A percentile compares a stretch with the other conserved stretches of the same genome.
These are phyloP conservation scores for Trypanosoma cruzi DNA, from an alignment of 208 protist genomes.

Conservation along the genomic window DNA sequence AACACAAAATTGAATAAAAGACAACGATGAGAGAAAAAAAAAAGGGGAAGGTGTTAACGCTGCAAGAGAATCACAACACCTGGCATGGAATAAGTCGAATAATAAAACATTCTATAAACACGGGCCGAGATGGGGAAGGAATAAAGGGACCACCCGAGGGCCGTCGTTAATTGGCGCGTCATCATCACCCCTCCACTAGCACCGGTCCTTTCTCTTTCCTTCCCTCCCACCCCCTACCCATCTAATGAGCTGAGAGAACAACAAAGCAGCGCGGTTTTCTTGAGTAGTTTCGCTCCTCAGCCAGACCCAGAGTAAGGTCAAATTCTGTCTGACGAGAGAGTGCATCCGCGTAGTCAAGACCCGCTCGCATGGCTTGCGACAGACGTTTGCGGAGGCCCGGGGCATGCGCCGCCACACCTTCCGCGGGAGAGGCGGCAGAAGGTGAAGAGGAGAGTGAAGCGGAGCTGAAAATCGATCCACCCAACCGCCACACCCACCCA, in stretches of 20 bases:
- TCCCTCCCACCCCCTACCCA: slow-evolving; percentile 19
- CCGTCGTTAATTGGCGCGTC: too few relatives aligned
- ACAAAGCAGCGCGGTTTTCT: slow-evolving; percentile 33
- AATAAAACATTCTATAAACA: too few relatives aligned
- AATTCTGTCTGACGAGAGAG: slow-evolving; percentile 41
- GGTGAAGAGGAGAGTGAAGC: background rate
- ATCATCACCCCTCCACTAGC: too few relatives aligned
- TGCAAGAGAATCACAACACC: too few relatives aligned
- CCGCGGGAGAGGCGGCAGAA: background rate
- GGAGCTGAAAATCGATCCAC: slow-evolving; percentile 27
- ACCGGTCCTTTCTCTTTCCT: background rate
- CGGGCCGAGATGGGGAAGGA: too few relatives aligned
- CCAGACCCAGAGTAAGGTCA: slow-evolving; percentile 58
- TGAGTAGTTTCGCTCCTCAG: background rate
- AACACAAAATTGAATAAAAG: too few relatives aligned
- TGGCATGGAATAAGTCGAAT: background rate
- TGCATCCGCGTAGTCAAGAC: background rate
- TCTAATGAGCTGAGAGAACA: slow-evolving; percentile 41
- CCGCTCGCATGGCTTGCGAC: background rate
- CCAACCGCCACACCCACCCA: slow-evolving; percentile 20
- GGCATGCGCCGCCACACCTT: background rate
- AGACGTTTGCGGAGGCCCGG: slow-evolving; percentile 5
- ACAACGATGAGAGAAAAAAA: background rate
- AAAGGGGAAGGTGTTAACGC: background rate
- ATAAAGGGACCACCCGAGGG: too few relatives aligned